Evolutionary conservation across 352 stramenopile genomes (phyloP).

Genomic region (Thalassiosira delicatula): DNA sequence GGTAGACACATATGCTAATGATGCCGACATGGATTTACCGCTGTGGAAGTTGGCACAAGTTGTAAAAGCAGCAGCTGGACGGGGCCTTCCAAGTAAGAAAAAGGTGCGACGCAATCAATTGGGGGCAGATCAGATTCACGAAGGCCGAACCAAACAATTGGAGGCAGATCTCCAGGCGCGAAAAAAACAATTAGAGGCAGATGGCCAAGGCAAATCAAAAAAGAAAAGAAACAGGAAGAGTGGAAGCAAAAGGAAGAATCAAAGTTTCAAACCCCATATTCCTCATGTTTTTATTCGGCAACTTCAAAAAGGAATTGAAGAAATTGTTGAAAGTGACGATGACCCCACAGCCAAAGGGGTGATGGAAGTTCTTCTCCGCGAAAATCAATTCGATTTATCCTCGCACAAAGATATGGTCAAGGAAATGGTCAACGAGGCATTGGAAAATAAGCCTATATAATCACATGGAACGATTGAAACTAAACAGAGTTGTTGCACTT

Average conservation of each 20-base stretch:
- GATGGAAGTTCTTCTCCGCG: slow-evolving; percentile 4
- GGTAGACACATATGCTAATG: slow-evolving; percentile 39
- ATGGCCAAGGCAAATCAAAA: no score
- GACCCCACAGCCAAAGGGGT: slow-evolving; percentile 25
- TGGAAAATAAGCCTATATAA: no score
- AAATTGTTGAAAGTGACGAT: slow-evolving; percentile 25
- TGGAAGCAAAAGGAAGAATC: background rate
- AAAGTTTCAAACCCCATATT: background rate
- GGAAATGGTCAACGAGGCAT: slow-evolving; percentile 11
- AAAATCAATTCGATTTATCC: slow-evolving; percentile 15
- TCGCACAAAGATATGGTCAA: slow-evolving; percentile 25
- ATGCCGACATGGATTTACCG: slow-evolving; percentile 55
- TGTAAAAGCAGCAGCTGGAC: slow-evolving; percentile 10
- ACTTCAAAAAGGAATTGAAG: slow-evolving; percentile 17
- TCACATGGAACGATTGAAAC: no score
- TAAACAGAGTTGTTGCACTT: no score
- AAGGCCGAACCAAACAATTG: no score
- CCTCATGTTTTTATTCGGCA: background rate
- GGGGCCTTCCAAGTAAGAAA: background rate
- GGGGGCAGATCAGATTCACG: background rate
- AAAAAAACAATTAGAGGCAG: no score
- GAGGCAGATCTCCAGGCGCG: no score
- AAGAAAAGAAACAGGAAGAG: background rate
- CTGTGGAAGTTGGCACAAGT: slow-evolving; percentile 55
- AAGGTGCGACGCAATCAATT: background rate